Evolutionary conservation across 331 rosid species (phyloP).

Genomic region (Spiraea crenata): DNA sequence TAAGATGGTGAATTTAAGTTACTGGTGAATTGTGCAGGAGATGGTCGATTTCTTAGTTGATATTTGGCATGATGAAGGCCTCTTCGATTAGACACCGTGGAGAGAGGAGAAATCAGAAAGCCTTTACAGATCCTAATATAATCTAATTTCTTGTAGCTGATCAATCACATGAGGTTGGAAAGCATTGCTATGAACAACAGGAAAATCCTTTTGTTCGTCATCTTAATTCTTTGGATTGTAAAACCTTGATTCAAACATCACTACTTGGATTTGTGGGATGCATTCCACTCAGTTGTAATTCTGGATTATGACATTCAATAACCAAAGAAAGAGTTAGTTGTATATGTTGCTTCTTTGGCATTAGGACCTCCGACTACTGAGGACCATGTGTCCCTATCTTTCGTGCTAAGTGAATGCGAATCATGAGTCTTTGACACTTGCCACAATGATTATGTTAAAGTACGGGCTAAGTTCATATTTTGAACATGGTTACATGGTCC

Average conservation of each 20-base stretch:
- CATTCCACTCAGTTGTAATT: background rate
- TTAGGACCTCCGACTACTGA: background rate
- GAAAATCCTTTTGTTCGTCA: background rate
- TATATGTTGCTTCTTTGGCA: too few relatives aligned
- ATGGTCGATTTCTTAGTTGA: constrained; percentile 98
- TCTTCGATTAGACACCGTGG: constrained; percentile 53
- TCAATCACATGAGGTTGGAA: constrained; percentile 5
- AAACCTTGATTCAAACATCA: background rate
- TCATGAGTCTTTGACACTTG: too few relatives aligned
- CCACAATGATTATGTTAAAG: too few relatives aligned
- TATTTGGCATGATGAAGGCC: constrained; percentile 84
- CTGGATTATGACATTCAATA: background rate
- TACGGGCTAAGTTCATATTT: too few relatives aligned
- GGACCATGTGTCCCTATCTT: background rate
- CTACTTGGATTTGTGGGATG: background rate
- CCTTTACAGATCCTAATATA: background rate
- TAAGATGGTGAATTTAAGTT: constrained; percentile 13
- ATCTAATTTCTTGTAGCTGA: constrained; percentile 14
- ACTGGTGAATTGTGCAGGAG: constrained; percentile 59
- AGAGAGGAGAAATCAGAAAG: background rate
- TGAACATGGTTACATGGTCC: too few relatives aligned
- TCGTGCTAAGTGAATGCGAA: too few relatives aligned
- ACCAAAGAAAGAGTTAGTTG: too few relatives aligned
- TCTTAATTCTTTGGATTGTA: background rate
- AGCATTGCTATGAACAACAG: background rate